Percentiles rank a stretch among this genome's conserved stretches.
Conservation (phyloP, 2,329 filamentous ascomycete species). For the Botrytis byssoidea region DNA sequence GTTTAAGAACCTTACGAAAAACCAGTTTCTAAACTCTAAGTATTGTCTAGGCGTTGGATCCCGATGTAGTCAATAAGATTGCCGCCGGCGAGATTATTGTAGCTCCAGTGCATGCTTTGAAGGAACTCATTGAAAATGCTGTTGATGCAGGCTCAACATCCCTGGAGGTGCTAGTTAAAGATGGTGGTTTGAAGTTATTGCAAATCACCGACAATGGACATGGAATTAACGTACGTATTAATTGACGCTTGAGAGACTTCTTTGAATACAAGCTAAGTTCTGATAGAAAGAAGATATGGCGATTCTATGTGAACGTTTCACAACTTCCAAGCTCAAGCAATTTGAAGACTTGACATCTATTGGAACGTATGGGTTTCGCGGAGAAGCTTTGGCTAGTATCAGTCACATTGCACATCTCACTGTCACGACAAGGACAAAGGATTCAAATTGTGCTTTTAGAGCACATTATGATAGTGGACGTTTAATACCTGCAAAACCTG, state of each 20-base stretch:
- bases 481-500: constrained; percentile 79
- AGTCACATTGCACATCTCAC: constrained; percentile 96
- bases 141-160: constrained; percentile 95
- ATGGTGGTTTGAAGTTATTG: constrained; percentile 89
- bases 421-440: constrained; percentile 89
- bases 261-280: constrained; percentile 17
- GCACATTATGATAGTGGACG: constrained; percentile 84
- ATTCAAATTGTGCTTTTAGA: constrained; percentile 85
- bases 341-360: constrained; percentile 93
- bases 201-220: constrained; percentile 98
- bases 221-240: constrained; percentile 75
- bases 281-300: constrained; percentile 80
- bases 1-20: constrained; percentile 16
- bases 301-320: constrained; percentile 93
- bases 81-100: constrained; percentile 98
- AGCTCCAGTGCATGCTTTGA: constrained; percentile 90
- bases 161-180: constrained; percentile 88
- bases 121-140: constrained; percentile 95
- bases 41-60: constrained; percentile 71
- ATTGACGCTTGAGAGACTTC: background rate
- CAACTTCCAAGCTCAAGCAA: constrained; percentile 88
- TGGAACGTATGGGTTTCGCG: constrained; percentile 94
- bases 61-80: constrained; percentile 97
- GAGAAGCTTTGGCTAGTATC: constrained; percentile 94
- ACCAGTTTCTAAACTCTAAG: constrained; percentile 26